Evolutionary conservation across 768 basidiomycete species (phyloP).

Genomic region (Hygrocybe coccinea): DNA sequence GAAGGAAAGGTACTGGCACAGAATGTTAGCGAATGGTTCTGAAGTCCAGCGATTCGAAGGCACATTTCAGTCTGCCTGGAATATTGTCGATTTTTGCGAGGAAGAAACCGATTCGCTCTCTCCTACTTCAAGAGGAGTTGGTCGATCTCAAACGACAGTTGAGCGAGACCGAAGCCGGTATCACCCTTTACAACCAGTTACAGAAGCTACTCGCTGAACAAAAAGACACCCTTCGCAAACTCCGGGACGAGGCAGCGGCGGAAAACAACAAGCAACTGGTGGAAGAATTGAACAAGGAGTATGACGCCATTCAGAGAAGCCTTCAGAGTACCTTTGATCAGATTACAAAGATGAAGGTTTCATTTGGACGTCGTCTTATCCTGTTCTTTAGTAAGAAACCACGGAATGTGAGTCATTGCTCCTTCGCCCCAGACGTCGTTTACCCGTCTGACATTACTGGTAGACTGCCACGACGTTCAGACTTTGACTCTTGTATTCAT

Average conservation of each 20-base stretch:
- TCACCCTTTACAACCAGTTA: conserved; percentile 1
- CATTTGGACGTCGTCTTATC: conserved; percentile 2
- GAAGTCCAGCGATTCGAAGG: conserved; percentile 2
- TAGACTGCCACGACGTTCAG: no score
- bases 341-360: conserved; percentile 6
- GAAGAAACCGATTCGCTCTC: neutral
- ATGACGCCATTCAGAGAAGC: conserved; percentile 2
- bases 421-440: no score
- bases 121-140: conserved; percentile 12
- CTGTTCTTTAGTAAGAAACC: conserved; percentile 6
- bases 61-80: conserved; percentile 9
- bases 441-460: no score
- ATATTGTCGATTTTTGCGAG: neutral
- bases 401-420: no score
- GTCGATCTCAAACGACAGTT: conserved; percentile 5
- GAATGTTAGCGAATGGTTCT: conserved; percentile 4
- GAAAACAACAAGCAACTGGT: conserved; percentile 3
- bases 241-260: conserved; percentile 4
- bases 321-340: conserved; percentile 8
- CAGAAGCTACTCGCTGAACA: conserved; percentile 11
- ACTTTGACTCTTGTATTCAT: no score
- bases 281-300: conserved; percentile 1
- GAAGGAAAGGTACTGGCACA: conserved; percentile 8
- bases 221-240: conserved; percentile 5
- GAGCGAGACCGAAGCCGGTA: conserved; percentile 9